A percentile compares a stretch with the other conserved stretches of the same genome.
Evolutionary conservation across 1,284 basidiomycete genomes (phyloP).

Genomic region (Melampsora americana): DNA sequence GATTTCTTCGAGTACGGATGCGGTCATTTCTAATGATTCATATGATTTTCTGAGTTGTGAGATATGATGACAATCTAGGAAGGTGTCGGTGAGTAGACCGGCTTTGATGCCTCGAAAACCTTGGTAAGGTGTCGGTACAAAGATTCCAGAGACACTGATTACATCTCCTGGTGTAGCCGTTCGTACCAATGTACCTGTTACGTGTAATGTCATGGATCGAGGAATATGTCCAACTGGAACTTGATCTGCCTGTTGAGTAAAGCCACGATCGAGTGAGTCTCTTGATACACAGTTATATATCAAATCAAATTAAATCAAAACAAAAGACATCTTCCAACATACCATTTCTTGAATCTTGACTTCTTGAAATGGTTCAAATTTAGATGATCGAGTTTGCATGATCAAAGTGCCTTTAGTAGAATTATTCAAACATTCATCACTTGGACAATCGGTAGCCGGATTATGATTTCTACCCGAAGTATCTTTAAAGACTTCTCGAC

Average conservation of each 20-base stretch:
- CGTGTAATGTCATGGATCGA: constrained; percentile 92
- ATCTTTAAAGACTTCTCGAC: constrained; percentile 97
- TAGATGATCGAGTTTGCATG: constrained; percentile 95
- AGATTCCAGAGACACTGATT: constrained; percentile 83
- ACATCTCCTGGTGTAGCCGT: constrained; percentile 93
- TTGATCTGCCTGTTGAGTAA: constrained; percentile 75
- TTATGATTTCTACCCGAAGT: constrained; percentile 89
- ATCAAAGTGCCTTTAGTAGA: constrained; percentile 84
- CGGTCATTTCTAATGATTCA: constrained; percentile 84
- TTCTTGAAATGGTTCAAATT: constrained; percentile 98
- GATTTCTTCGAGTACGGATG: constrained; percentile 73
- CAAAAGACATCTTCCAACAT: constrained; percentile 47
- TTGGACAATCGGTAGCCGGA: constrained; percentile 74
- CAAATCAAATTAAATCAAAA: not conserved
- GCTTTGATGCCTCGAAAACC: constrained; percentile 86
- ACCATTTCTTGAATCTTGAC: constrained; percentile 99
- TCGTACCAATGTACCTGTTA: constrained; percentile 84
- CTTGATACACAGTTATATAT: too few species aligned
- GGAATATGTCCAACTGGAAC: constrained; percentile 99
- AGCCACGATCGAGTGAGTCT: too few species aligned
- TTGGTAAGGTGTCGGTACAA: constrained; percentile 83
- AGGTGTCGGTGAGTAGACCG: constrained; percentile 93
- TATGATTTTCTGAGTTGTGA: constrained; percentile 98
- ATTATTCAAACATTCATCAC: constrained; percentile 74
- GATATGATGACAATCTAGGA: constrained; percentile 85